Base-by-base conservation (phyloP, 2,329 filamentous ascomycete species). In the Madurella mycetomatis region DNA sequence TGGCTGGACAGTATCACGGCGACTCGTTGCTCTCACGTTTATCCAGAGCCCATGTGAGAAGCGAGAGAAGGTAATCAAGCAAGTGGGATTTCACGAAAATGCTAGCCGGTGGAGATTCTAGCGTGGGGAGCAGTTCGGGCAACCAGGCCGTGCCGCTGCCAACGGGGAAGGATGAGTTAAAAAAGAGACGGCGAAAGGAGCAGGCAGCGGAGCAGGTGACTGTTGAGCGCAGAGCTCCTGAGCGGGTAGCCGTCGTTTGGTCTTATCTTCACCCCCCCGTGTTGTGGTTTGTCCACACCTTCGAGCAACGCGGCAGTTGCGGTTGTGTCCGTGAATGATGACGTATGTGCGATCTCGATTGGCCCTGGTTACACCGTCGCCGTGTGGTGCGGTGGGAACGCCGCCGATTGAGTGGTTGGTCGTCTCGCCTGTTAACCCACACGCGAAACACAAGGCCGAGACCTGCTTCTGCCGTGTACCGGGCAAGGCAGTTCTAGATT, bases 1-100 rank as follows among this genome's bases (percentile, higher is more conserved):
- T 84, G 60, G 54, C 53, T 60, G 34, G 49, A 25, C 48, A 25
- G 54, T 51, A 39, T 56, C 43, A 47, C 19, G 16, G 13, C 2
- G 15, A 49, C 37, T 15, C 11, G 42, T 19, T 19, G 5, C 11
- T 18, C 39, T 32, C 18, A 25, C 25, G 3, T 25, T 4, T 25
- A 25, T 7, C 7, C 25, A 25, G 7, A 25, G 7, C 25, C 25
- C 25, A 7, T 25, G 25, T 25, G 25, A 25, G 25, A 25, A 25
- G 25, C 25, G 25, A 25, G 25, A 4, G 25, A 25, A 25, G 25
- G 25, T n/a, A 7, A 25, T 25, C 25, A 25, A 25, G 7, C 25
- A 7, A 25, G 25, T 7, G 25, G 25, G 25, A 3, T 25, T 25
- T 25, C 25, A 7, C 25, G 25, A 25, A 25, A 25, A 25, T 25